A percentile compares a stretch with the other conserved stretches of the same genome.
Evolutionary conservation across 495 filamentous ascomycete species (phyloP).

Genomic region (Xylaria telfairii): DNA sequence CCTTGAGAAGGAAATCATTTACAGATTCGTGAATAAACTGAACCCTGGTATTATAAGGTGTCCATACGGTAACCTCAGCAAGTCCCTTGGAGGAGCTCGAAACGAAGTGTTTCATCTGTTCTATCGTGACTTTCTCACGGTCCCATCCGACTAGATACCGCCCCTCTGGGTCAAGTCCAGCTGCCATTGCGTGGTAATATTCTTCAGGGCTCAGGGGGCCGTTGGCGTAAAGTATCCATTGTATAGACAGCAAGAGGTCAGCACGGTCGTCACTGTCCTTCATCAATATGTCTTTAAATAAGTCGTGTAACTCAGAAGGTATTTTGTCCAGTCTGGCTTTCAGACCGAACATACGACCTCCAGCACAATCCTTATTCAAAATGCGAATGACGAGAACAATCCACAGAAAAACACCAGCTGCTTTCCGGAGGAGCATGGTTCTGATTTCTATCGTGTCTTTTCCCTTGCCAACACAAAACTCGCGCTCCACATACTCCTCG

Average conservation of each 20-base stretch:
- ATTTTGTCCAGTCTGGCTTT: constrained; percentile 38
- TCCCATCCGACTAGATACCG: neutral
- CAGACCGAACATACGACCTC: constrained; percentile 35
- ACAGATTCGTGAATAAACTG: constrained; percentile 61
- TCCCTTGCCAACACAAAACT: constrained; percentile 7
- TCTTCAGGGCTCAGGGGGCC: constrained; percentile 38
- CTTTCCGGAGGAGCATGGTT: constrained; percentile 39
- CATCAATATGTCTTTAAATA: constrained; percentile 47
- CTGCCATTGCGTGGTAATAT: constrained; percentile 42
- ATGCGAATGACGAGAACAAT: constrained; percentile 47
- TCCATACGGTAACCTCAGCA: constrained; percentile 42
- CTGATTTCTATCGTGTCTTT: constrained; percentile 25
- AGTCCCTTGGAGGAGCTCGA: constrained; percentile 52
- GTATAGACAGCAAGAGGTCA: constrained; percentile 42
- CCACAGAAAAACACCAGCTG: constrained; percentile 52
- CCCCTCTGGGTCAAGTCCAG: constrained; percentile 9
- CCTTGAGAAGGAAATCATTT: constrained; percentile 49
- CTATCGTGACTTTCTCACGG: constrained; percentile 11
- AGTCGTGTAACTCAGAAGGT: constrained; percentile 39
- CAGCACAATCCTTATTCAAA: constrained; percentile 42
- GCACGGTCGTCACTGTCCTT: constrained; percentile 33
- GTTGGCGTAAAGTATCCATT: constrained; percentile 47
- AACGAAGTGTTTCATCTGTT: constrained; percentile 38
- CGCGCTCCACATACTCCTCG: constrained; percentile 6
- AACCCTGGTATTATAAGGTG: constrained; percentile 31